These are phyloP conservation scores for Mycena vulgaris DNA, from an alignment of 768 basidiomycete species.

Conservation along the genomic window DNA sequence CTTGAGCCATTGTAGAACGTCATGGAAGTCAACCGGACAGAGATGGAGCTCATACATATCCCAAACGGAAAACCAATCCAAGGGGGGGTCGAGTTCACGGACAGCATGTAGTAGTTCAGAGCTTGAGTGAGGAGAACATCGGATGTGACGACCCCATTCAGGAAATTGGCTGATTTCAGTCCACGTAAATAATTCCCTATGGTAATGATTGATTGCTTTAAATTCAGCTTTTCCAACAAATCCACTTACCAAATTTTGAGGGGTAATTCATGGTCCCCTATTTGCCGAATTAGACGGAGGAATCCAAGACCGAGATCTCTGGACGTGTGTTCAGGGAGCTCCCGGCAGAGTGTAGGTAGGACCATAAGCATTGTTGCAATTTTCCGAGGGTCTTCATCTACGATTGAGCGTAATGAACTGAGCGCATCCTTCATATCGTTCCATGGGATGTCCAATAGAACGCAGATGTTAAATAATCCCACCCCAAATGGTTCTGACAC, in stretches of 20 bases:
- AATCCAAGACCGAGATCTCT: conserved; percentile 9
- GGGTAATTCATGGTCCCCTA: neutral
- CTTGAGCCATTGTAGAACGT: no score
- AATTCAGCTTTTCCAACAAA: neutral
- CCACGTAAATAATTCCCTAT: neutral
- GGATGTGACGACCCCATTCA: conserved; percentile 3
- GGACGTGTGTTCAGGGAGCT: neutral
- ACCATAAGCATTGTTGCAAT: neutral
- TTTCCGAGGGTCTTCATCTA: neutral
- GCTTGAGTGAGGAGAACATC: conserved; percentile 4
- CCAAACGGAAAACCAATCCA: no score
- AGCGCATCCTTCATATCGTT: conserved; percentile 5
- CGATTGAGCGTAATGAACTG: neutral
- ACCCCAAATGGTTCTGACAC: neutral
- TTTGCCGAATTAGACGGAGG: conserved; percentile 6
- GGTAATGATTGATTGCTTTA: neutral
- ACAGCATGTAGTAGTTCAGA: conserved; percentile 5
- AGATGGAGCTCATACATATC: no score
- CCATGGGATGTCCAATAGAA: conserved; percentile 19
- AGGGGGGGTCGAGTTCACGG: neutral
- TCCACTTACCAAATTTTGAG: neutral
- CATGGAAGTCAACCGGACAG: no score
- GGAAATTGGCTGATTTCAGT: neutral
- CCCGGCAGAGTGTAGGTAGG: conserved; percentile 6
- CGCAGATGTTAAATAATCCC: neutral